phyloP scores from a whole-genome alignment of 2,329 filamentous ascomycete genomes.

The Aspergillus luchuensis region DNA sequence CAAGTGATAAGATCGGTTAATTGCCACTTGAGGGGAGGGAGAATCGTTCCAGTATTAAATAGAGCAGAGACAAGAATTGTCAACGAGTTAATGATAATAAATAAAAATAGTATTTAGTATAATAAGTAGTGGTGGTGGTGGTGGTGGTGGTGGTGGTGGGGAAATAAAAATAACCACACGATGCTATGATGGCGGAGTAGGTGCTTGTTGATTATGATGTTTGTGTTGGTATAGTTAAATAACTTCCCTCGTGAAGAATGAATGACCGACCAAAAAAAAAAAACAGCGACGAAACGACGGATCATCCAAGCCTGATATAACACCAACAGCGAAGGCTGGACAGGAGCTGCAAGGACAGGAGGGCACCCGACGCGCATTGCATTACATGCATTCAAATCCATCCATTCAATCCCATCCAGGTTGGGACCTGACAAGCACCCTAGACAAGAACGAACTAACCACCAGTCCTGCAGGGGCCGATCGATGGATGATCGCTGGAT shows the following conservation, averaged over 20 bases:
- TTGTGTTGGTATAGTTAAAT: too few species aligned
- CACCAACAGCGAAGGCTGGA: conserved; percentile 3
- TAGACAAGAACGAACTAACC: neutral
- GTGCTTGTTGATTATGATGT: too few species aligned
- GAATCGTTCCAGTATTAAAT: neutral
- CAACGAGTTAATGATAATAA: too few species aligned
- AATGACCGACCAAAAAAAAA: conserved; percentile 3
- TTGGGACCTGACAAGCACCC: neutral
- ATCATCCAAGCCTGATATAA: conserved; percentile 18
- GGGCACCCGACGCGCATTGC: conserved; percentile 5
- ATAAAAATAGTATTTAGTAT: too few species aligned
- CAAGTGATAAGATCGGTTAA: neutral
- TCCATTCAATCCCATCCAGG: neutral
- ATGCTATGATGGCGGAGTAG: too few species aligned
- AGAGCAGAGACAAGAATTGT: conserved; percentile 15
- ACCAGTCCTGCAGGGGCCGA: conserved; percentile 4
- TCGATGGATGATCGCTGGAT: neutral
- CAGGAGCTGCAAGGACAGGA: conserved; percentile 6
- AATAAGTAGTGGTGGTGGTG: conserved; percentile 3
- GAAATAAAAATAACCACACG: neutral
- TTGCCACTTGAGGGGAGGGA: conserved; percentile 7
- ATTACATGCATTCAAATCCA: conserved; percentile 4
- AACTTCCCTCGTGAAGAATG: conserved; percentile 17
- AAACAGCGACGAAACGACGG: neutral
- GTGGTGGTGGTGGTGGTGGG: neutral